Evolutionary conservation across 2,329 filamentous ascomycete genomes (phyloP).

Genomic region (Aspergillus brunneoviolaceus): DNA sequence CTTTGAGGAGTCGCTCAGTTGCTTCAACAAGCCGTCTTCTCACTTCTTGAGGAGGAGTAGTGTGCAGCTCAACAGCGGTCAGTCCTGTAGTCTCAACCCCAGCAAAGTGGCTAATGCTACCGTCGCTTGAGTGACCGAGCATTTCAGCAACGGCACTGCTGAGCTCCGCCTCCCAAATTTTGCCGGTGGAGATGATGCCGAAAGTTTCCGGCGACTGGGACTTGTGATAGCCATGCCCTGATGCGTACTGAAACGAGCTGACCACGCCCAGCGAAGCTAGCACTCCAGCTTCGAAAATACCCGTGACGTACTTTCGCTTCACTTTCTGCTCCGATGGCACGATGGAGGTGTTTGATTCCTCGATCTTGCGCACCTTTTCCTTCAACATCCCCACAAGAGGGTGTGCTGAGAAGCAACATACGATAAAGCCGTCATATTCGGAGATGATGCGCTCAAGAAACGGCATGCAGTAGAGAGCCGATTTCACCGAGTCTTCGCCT

Average conservation of each 20-base stretch:
- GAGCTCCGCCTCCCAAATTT: constrained; percentile 76
- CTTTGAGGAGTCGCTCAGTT: constrained; percentile 62
- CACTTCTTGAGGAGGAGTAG: constrained; percentile 63
- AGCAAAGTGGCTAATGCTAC: constrained; percentile 59
- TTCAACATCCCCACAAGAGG: constrained; percentile 67
- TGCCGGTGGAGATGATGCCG: constrained; percentile 86
- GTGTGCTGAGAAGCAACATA: constrained; percentile 88
- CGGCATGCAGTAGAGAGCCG: constrained; percentile 61
- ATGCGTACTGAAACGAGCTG: constrained; percentile 38
- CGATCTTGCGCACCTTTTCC: constrained; percentile 35
- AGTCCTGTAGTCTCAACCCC: constrained; percentile 82
- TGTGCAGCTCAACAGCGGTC: constrained; percentile 76
- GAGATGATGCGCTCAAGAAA: constrained; percentile 48
- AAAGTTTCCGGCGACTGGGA: constrained; percentile 54
- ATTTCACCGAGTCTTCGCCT: constrained; percentile 64
- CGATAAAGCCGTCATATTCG: constrained; percentile 69
- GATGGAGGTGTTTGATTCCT: constrained; percentile 20
- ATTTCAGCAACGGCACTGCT: constrained; percentile 63
- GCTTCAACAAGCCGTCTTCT: constrained; percentile 66
- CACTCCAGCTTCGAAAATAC: constrained; percentile 86
- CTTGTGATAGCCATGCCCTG: constrained; percentile 27
- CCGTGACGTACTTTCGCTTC: constrained; percentile 60
- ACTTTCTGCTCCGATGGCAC: constrained; percentile 24
- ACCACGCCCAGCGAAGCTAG: constrained; percentile 60
- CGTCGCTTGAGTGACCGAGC: constrained; percentile 52